These are phyloP conservation scores for Schizonepeta tenuifolia DNA, from an alignment of 257 asterid genomes.

Conservation along the genomic window DNA sequence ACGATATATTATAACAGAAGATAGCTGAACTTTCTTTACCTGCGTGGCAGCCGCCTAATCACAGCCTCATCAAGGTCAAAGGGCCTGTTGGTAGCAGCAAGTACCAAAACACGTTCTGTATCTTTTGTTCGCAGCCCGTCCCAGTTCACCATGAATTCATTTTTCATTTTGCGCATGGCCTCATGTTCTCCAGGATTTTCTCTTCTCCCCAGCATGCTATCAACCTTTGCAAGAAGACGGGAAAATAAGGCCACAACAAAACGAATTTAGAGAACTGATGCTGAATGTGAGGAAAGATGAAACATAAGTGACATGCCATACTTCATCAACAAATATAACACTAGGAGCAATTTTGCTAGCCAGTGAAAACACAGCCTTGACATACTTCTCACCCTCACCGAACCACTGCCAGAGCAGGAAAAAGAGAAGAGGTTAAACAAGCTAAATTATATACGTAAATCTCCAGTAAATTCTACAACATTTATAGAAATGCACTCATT, in stretches of 20 bases:
- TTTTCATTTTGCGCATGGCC: slow-evolving; percentile 98
- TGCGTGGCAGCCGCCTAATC: slow-evolving; percentile 86
- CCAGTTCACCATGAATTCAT: slow-evolving; percentile 98
- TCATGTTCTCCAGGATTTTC: slow-evolving; percentile 95
- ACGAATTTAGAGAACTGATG: slow-evolving; percentile 2
- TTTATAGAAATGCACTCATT: not conserved
- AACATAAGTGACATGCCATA: slow-evolving; percentile 38
- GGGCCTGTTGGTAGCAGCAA: slow-evolving; percentile 98
- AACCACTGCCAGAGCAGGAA: slow-evolving; percentile 64
- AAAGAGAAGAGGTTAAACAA: slow-evolving; percentile 21
- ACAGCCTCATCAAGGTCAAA: slow-evolving; percentile 98
- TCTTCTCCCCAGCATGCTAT: slow-evolving; percentile 95
- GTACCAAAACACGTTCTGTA: slow-evolving; percentile 86
- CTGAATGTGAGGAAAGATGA: not conserved
- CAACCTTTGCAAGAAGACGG: slow-evolving; percentile 58
- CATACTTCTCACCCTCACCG: slow-evolving; percentile 95
- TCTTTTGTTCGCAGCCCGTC: slow-evolving; percentile 95
- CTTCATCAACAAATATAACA: slow-evolving; percentile 93
- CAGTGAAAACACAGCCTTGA: slow-evolving; percentile 83
- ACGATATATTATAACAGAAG: not conserved
- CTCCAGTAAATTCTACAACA: not conserved
- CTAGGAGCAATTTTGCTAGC: slow-evolving; percentile 96
- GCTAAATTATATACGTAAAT: not conserved
- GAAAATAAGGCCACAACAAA: not conserved
- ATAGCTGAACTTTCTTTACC: slow-evolving; percentile 46